Evolutionary conservation across 2,329 filamentous ascomycete species (phyloP), one percentile per base, ranked within the genome.

Genomic region (Neophaeococcomyces aloes): DNA sequence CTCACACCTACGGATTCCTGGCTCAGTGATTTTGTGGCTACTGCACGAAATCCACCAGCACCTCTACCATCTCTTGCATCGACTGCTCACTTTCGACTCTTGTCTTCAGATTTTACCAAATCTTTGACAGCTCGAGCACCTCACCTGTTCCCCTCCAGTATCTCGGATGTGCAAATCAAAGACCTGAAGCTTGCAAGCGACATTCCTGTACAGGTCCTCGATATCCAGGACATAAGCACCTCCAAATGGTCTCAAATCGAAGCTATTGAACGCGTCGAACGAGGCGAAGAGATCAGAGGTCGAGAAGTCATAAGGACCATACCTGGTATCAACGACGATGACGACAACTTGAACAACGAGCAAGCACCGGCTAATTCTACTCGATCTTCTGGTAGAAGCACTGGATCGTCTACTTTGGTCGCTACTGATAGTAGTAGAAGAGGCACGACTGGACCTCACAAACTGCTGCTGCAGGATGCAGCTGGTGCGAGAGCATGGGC

Each of bases 191-290:
- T 96, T 0, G 48, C 66, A 0, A 71, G 70, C 1, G 75, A 85
- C 25, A 70, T 89, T 1, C 70, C 81, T 2, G 81, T 91, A 1
- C 91, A 96, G 61, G 76, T 96, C 1, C 66, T 94, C 1, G 87
- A 93, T 55, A 71, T 96, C 6, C 82, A 94, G 58, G 88, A 96
- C 58, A 73, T 96, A 15, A 75, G 80, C 2, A 72, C 75, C 41
- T 86, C 82, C 54, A 75, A 83, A 40, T 94, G 88, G 86, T 81
- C 86, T 51, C 86, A 95, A 61, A 75, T 94, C 25, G 86, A 95
- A 61, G 78, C 80, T 27, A 76, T 74, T 32, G 70, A 69, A 39
- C 67, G 70, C 7, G 59, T 74, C 2, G 71, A 76, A 53, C 64
- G 66, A 10, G 63, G 69, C 4, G 67, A 72, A 46, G 64, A 69